Evolutionary conservation across 257 asterid species (phyloP).

Genomic region (Solanum lycopersicoides): DNA sequence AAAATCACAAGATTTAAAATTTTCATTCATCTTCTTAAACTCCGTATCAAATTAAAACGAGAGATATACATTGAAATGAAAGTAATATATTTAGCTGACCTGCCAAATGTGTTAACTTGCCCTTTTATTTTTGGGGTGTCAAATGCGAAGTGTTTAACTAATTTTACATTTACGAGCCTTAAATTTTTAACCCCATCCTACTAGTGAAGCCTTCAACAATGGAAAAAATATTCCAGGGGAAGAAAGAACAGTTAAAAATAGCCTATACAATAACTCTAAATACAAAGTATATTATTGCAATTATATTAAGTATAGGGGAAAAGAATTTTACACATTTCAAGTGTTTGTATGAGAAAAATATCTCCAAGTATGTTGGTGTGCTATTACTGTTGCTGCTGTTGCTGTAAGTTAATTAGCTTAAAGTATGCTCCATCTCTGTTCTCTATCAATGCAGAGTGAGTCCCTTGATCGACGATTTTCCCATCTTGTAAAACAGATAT

Average conservation of each 20-base stretch:
- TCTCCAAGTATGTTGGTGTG: neutral
- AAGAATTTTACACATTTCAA: neutral
- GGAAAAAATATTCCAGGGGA: neutral
- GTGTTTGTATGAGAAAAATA: neutral
- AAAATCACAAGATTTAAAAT: too few relatives aligned
- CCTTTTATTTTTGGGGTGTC: neutral
- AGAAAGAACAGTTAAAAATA: neutral
- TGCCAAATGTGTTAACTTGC: neutral
- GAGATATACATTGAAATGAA: neutral
- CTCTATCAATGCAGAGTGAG: conserved; percentile 58
- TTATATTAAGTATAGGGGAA: neutral
- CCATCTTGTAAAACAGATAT: conserved; percentile 74
- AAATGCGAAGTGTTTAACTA: neutral
- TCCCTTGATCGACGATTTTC: conserved; percentile 70
- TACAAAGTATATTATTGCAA: neutral
- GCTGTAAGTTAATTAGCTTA: conserved; percentile 58
- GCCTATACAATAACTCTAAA: neutral
- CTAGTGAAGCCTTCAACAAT: neutral
- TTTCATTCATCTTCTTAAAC: too few relatives aligned
- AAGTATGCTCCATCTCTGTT: conserved; percentile 59
- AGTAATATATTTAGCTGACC: neutral
- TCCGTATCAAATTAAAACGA: neutral
- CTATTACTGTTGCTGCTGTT: conserved; percentile 27
- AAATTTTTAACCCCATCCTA: neutral
- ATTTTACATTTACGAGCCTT: neutral